These are phyloP conservation scores for Talaromyces sp. DNA, from an alignment of 2,329 filamentous ascomycete species.

Conservation along the genomic window DNA sequence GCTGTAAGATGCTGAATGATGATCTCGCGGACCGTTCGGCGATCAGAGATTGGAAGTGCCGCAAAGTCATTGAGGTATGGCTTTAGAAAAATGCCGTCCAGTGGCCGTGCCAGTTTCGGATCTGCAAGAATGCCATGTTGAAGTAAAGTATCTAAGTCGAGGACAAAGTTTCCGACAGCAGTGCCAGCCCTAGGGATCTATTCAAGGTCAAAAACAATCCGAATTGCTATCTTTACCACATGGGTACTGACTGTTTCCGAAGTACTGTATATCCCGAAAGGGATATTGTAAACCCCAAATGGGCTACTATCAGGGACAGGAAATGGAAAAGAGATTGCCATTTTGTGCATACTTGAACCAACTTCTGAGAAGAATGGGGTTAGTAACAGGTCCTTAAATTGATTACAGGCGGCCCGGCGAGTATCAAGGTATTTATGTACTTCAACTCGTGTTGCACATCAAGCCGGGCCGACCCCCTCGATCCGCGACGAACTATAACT, in stretches of 20 bases:
- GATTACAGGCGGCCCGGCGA: background rate
- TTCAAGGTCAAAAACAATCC: background rate
- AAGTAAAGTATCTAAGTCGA: conserved; percentile 5
- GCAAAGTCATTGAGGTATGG: conserved; percentile 12
- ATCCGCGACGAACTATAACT: background rate
- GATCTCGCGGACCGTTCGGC: background rate
- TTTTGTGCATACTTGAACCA: background rate
- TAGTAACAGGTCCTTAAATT: background rate
- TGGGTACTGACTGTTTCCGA: background rate
- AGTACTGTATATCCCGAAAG: conserved; percentile 13
- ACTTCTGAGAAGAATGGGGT: background rate
- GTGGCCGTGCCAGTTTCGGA: background rate
- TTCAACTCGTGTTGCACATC: background rate
- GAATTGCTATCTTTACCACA: background rate
- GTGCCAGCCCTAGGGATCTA: background rate
- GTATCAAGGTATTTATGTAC: background rate
- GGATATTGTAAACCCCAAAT: conserved; percentile 11
- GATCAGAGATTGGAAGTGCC: conserved; percentile 8
- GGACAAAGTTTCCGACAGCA: background rate
- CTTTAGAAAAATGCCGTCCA: background rate
- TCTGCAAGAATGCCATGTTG: background rate
- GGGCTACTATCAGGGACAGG: conserved; percentile 50
- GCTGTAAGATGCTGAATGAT: conserved; percentile 1
- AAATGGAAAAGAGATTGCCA: background rate
- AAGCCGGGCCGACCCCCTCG: background rate